Base-by-base conservation (phyloP, 1,284 basidiomycete genomes). In the Cryptococcus floricola region DNA sequence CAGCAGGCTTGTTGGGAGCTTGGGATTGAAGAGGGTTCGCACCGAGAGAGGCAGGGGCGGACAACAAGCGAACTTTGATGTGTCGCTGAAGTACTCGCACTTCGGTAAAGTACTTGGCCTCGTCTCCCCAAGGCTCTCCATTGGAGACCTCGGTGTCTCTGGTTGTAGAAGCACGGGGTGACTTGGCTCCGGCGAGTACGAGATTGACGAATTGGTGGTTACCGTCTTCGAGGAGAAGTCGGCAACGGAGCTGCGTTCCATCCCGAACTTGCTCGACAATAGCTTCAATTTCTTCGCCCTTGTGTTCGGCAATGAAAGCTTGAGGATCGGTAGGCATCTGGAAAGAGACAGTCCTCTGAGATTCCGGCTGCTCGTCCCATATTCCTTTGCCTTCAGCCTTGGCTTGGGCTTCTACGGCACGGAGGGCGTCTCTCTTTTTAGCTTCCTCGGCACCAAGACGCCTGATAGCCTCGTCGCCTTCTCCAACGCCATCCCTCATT, bases 71-170 rank as follows among this genome's bases (percentile, higher is more conserved):
- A 19, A 96, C 88, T 60, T 87, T 88, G 62, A 98, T 88, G 43
- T 82, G 79, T 50, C 95, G 86, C 77, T 98, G 95, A 38, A 98
- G 83, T 28, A 98, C 82, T 53, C 95, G 86, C 9, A 86, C 87
- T 78, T 98, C 95, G 56, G 89, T 89, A 78, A 98, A 98, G 80
- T 88, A 93, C 78, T 88, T 91, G 50, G 93, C 90, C 87, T 92
- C 91, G 79, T 93, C 91, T 58, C 85, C 87, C 82, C 84, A 91
- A 41, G 82, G 83, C 73, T 94, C 91, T 14, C 88, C 85, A 5
- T 59, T 61, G 5, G 62, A 61, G 2, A 81, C 54, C 10, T 42
- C 41, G 25, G 87, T 87, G 56, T 85, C 87, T 65, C 87, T 87
- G 27, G 81, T 81, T 18, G 85, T 83, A 2, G 68, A 63, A 2